Evolutionary conservation across 2,329 filamentous ascomycete genomes (phyloP).

Genomic region (Aureobasidium melanogenum): DNA sequence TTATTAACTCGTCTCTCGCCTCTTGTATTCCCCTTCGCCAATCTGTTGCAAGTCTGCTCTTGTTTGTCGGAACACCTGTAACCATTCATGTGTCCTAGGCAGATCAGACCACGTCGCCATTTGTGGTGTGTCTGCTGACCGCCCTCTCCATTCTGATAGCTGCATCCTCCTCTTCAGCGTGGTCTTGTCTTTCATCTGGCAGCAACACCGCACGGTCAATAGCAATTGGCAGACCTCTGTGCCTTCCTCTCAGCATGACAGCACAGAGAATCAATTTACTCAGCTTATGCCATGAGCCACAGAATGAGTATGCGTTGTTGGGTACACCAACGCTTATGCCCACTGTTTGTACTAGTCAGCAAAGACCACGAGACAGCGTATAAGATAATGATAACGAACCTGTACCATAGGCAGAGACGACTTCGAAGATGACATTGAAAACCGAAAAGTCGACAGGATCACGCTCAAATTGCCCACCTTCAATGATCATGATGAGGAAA

Average conservation of each 20-base stretch:
- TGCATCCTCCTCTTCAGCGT: slow-evolving; percentile 31
- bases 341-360: slow-evolving; percentile 22
- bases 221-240: slow-evolving; percentile 46
- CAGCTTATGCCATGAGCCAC: slow-evolving; percentile 38
- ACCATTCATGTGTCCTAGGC: not conserved
- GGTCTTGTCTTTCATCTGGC: slow-evolving; percentile 25
- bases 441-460: slow-evolving; percentile 31
- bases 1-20: not conserved
- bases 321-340: slow-evolving; percentile 40
- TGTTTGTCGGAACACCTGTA: not conserved
- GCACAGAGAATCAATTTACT: slow-evolving; percentile 48
- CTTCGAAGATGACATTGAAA: slow-evolving; percentile 40
- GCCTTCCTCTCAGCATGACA: slow-evolving; percentile 48
- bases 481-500: slow-evolving; percentile 39
- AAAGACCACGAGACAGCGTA: not conserved
- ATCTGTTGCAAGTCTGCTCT: not conserved
- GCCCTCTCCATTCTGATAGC: slow-evolving; percentile 18
- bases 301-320: slow-evolving; percentile 36
- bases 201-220: slow-evolving; percentile 41
- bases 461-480: slow-evolving; percentile 27
- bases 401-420: slow-evolving; percentile 30
- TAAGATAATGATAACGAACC: not conserved
- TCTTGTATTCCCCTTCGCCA: not conserved
- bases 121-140: slow-evolving; percentile 6
- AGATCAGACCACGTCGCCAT: not conserved